phyloP scores from a whole-genome alignment of 768 basidiomycete genomes.

The Mycena vitilis region DNA sequence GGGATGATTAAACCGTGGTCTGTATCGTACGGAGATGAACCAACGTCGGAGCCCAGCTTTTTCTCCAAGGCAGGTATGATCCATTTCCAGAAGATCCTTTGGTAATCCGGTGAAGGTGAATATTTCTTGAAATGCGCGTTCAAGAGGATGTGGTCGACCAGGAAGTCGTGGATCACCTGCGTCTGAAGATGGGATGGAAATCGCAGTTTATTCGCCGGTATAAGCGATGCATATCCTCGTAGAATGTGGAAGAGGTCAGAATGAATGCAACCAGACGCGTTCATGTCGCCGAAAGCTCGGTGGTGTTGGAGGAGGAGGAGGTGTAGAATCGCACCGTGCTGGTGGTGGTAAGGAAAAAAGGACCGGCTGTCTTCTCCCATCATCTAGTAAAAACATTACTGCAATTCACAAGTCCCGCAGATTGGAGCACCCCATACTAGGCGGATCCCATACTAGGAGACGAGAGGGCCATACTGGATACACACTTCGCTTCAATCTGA shows the following conservation, averaged over 20 bases:
- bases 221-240: slow-evolving; percentile 64
- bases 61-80: slow-evolving; percentile 66
- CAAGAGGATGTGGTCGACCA: slow-evolving; percentile 64
- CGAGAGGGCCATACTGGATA: too few relatives aligned
- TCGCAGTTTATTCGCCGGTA: slow-evolving; percentile 53
- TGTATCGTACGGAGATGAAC: too few relatives aligned
- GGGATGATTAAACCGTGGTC: too few relatives aligned
- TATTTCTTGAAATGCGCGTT: slow-evolving; percentile 65
- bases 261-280: slow-evolving; percentile 35
- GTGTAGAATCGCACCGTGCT: too few relatives aligned
- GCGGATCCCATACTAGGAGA: too few relatives aligned
- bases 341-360: too few relatives aligned
- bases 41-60: slow-evolving; percentile 49
- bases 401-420: too few relatives aligned
- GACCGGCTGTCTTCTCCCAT: not conserved
- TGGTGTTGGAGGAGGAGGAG: not conserved
- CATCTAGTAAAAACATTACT: too few relatives aligned
- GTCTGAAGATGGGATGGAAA: slow-evolving; percentile 56
- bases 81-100: slow-evolving; percentile 81
- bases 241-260: slow-evolving; percentile 57
- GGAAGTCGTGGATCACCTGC: slow-evolving; percentile 60
- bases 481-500: too few relatives aligned
- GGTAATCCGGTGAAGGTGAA: slow-evolving; percentile 74
- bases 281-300: not conserved
- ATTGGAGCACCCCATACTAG: too few relatives aligned